Percentiles rank a stretch among this genome's conserved stretches.
These are phyloP conservation scores for Amoebophrya sp. DNA, from an alignment of 169 alveolate genomes.

Conservation along the genomic window DNA sequence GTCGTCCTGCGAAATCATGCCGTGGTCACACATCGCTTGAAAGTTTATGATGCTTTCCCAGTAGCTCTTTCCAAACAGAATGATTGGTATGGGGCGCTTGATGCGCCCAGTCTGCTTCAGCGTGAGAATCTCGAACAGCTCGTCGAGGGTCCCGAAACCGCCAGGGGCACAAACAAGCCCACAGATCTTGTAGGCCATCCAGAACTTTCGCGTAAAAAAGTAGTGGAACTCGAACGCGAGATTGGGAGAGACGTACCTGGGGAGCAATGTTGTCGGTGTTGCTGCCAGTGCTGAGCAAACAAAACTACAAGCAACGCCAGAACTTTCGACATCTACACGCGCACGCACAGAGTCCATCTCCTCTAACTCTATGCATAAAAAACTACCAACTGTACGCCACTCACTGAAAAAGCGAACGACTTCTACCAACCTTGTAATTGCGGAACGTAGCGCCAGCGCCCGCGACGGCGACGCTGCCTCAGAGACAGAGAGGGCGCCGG, in stretches of 20 bases:
- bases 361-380: too few species aligned
- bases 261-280: too few species aligned
- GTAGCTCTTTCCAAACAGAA: conserved; percentile 35
- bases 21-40: background rate
- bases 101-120: conserved; percentile 42
- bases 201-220: conserved; percentile 49
- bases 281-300: too few species aligned
- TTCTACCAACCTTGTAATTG: too few species aligned
- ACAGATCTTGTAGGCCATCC: conserved; percentile 42
- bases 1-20: background rate
- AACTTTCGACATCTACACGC: too few species aligned
- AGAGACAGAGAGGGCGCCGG: too few species aligned
- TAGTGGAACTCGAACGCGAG: conserved; percentile 49
- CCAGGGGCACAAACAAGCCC: conserved; percentile 39
- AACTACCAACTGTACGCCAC: too few species aligned
- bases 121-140: conserved; percentile 44
- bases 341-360: too few species aligned
- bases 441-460: too few species aligned
- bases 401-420: too few species aligned
- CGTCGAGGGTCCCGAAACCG: conserved; percentile 51
- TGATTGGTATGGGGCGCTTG: conserved; percentile 39
- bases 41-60: background rate
- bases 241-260: conserved; percentile 32
- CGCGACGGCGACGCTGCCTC: too few species aligned
- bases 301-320: too few species aligned